Evolutionary conservation across 1,139 yeast species (phyloP).

Genomic region (Ogataea hybrid): DNA sequence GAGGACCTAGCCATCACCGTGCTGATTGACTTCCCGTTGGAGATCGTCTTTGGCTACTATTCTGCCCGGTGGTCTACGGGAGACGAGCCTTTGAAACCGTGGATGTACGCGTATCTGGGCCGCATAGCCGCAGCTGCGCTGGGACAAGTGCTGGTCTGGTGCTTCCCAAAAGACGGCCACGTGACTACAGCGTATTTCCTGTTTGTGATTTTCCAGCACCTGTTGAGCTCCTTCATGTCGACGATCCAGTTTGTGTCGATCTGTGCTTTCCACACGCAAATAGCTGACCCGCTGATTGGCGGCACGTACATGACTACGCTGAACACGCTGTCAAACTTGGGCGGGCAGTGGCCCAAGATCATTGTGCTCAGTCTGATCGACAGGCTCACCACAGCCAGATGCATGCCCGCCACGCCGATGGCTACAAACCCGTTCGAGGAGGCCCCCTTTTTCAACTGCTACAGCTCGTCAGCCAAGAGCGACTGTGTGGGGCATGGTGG

Average conservation of each 20-base stretch:
- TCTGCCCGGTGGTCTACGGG: slow-evolving; percentile 95
- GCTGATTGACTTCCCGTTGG: slow-evolving; percentile 93
- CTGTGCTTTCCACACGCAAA: slow-evolving; percentile 90
- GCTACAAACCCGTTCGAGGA: slow-evolving; percentile 26
- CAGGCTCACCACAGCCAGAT: slow-evolving; percentile 62
- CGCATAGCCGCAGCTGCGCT: slow-evolving; percentile 70
- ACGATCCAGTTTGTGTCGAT: slow-evolving; percentile 94
- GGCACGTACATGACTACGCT: slow-evolving; percentile 98
- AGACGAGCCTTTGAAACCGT: slow-evolving; percentile 68
- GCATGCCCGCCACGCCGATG: slow-evolving; percentile 36
- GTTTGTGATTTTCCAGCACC: slow-evolving; percentile 74
- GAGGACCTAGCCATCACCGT: slow-evolving; percentile 94
- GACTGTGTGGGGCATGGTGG: slow-evolving; percentile 59
- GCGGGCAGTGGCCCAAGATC: slow-evolving; percentile 97
- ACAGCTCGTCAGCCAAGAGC: slow-evolving; percentile 41
- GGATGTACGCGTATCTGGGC: slow-evolving; percentile 91
- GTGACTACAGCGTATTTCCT: slow-evolving; percentile 55
- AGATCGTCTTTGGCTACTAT: slow-evolving; percentile 89
- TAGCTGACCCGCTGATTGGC: slow-evolving; percentile 94
- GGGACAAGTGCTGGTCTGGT: slow-evolving; percentile 71
- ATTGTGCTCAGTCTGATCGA: slow-evolving; percentile 79
- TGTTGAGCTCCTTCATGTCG: slow-evolving; percentile 86
- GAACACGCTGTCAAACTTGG: slow-evolving; percentile 87
- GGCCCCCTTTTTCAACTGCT: slow-evolving; percentile 40
- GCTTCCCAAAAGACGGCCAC: slow-evolving; percentile 63